Base-by-base conservation (phyloP, 805 yeast genomes). In the Debaryomyces maramus region DNA sequence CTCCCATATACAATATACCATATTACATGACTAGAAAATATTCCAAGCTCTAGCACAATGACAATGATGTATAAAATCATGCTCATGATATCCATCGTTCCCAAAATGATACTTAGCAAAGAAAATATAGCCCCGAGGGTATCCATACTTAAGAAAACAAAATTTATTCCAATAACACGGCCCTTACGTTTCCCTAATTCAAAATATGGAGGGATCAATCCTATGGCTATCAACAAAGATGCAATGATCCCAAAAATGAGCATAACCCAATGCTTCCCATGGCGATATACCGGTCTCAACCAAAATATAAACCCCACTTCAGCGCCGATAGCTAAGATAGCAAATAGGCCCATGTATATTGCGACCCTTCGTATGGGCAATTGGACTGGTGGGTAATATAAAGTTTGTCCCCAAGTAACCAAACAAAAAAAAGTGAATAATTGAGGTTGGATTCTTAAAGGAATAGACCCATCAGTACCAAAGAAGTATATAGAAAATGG, bases 401-500 rank as follows among this genome's bases (percentile, higher is more conserved):
- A 60, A 6, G 71, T 58, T 37, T 85, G 74, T 4, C 79, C 64
- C 72, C 93, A 88, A 8, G 90, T 76, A 1, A 85, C 54, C 2
- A 78, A 56, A 49, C 93, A 81, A 44, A 89, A 79, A 13, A 77
- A 54, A 39, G 86, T 79, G 66, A 91, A 90, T 8, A 89, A 60
- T 60, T 85, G 89, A 0, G 98, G 97, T 63, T 91, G 98, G 22
- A 91, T 70, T 59, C 84, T 83, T 45, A 91, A 70, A 0, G 96
- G 91, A 2, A 88, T 72, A 37, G 83, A 82, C 0, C 90, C 81
- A 43, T 80, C 75, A 29, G 78, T 79, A 1, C 82, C 78, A 36
- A 86, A 67, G 53, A 90, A 89, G 60, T 88, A 91, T n/a, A 87
- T 83, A 10, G 84, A 81, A 58, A 90, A 88, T 3, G 97, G 96